phyloP scores from a whole-genome alignment of 2,329 filamentous ascomycete genomes.

The Phoma sp. region DNA sequence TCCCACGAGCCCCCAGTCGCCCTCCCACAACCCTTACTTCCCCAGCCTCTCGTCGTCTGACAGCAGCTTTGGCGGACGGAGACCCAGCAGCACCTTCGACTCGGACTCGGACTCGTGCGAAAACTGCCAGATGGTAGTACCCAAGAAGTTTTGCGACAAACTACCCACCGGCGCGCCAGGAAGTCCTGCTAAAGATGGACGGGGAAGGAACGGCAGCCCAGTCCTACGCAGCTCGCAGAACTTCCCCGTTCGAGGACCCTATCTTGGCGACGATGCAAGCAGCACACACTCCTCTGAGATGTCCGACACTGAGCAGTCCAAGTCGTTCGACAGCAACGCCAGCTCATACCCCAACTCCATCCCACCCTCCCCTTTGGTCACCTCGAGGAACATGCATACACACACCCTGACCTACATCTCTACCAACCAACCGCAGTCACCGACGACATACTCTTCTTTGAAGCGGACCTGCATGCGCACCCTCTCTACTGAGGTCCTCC shows the following conservation, averaged over 20 bases:
- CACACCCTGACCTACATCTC: slow-evolving; percentile 65
- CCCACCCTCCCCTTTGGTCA: slow-evolving; percentile 52
- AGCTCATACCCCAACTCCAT: slow-evolving; percentile 42
- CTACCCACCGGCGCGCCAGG: slow-evolving; percentile 61
- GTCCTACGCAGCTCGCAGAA: slow-evolving; percentile 62
- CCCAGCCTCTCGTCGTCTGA: slow-evolving; percentile 44
- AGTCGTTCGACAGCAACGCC: slow-evolving; percentile 43
- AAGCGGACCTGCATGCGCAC: slow-evolving; percentile 64
- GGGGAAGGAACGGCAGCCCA: slow-evolving; percentile 58
- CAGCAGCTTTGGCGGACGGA: slow-evolving; percentile 38
- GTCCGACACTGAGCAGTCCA: slow-evolving; percentile 48
- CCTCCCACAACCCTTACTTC: slow-evolving; percentile 58
- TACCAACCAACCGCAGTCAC: slow-evolving; percentile 61
- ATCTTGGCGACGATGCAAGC: slow-evolving; percentile 35
- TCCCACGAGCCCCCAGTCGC: slow-evolving; percentile 49
- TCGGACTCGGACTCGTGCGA: slow-evolving; percentile 61
- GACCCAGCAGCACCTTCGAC: slow-evolving; percentile 47
- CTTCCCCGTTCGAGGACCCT: slow-evolving; percentile 56
- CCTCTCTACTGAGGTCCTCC: slow-evolving; percentile 62
- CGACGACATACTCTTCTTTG: slow-evolving; percentile 60
- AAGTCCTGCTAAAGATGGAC: slow-evolving; percentile 56
- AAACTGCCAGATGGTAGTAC: slow-evolving; percentile 63
- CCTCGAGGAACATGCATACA: slow-evolving; percentile 53
- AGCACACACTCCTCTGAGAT: slow-evolving; percentile 46
- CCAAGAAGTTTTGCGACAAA: slow-evolving; percentile 60